Evolutionary conservation across 2,329 filamentous ascomycete genomes (phyloP), one percentile per base, ranked within the genome.

Genomic region (Dothideomycetidae sp.): DNA sequence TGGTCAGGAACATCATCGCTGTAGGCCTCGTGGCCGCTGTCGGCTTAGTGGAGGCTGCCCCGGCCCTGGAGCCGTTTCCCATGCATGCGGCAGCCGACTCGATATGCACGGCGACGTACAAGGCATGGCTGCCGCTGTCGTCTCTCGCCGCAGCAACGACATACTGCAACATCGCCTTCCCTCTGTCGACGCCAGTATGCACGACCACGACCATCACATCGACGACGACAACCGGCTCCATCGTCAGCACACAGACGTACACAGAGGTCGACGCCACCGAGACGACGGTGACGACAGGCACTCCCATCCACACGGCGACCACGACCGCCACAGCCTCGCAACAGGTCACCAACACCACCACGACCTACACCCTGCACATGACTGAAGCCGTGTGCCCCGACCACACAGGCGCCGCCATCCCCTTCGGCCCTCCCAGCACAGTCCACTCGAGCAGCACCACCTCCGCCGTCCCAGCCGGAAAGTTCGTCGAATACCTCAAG

Each of bases 121-220:
- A 38, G 29, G 19, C 30, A 29, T 38, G 36, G 36, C 36, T 38
- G 2, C 36, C 36, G 26, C 36, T 38, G n/a, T 38, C 36, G 4
- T 3, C 21, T 15, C 36, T 38, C 29, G 29, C 36, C 15, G 36
- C 36, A 11, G 36, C 36, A 12, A 15, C 17, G 9, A 17, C n/a
- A 5, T 38, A 31, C 30, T 38, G 36, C 36, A 33, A 38, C 14
- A 32, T 17, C 15, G 21, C 21, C 5, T 38, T 38, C 18, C 36
- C 36, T 3, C 21, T 26, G 7, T 13, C 33, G 17, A 30, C 17
- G 5, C 21, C 21, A 7, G 17, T 11, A 11, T 38, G 36, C 29
- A 32, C 36, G 1, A 33, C 36, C 9, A n/a, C n/a, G n/a, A 38
- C 36, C 2, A 19, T 32, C 10, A 32, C 18, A 15, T n/a, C 36